Evolutionary conservation across 495 filamentous ascomycete genomes (phyloP).

Genomic region (Penicillium salamii): DNA sequence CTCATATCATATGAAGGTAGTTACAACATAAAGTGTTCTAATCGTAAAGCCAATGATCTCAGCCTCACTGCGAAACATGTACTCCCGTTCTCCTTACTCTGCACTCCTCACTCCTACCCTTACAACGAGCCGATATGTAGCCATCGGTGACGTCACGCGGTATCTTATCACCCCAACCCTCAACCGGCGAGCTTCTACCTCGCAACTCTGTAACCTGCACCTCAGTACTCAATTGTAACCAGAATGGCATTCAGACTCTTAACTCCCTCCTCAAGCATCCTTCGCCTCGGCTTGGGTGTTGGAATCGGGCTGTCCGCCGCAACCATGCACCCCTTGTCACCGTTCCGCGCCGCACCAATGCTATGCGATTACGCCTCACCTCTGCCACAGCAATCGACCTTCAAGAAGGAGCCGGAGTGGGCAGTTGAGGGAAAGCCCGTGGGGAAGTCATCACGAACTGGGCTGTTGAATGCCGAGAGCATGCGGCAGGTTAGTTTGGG

Average conservation of each 20-base stretch:
- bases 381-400: conserved; percentile 10
- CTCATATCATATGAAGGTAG: no score
- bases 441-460: conserved; percentile 18
- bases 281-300: conserved; percentile 42
- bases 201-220: not conserved
- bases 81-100: no score
- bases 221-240: not conserved
- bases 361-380: conserved; percentile 40
- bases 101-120: no score
- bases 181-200: not conserved
- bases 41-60: no score
- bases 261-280: conserved; percentile 29
- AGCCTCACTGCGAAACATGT: no score
- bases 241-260: conserved; percentile 32
- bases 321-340: conserved; percentile 33
- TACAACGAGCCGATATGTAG: no score
- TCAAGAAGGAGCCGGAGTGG: conserved; percentile 28
- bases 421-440: conserved; percentile 22
- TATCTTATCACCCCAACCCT: not conserved
- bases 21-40: no score
- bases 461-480: conserved; percentile 42
- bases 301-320: conserved; percentile 33
- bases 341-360: conserved; percentile 38
- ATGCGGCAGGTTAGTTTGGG: conserved; percentile 69
- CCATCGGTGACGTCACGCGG: not conserved